Base-by-base conservation (phyloP, 306 rosid genomes). In the Vigna angularis region DNA sequence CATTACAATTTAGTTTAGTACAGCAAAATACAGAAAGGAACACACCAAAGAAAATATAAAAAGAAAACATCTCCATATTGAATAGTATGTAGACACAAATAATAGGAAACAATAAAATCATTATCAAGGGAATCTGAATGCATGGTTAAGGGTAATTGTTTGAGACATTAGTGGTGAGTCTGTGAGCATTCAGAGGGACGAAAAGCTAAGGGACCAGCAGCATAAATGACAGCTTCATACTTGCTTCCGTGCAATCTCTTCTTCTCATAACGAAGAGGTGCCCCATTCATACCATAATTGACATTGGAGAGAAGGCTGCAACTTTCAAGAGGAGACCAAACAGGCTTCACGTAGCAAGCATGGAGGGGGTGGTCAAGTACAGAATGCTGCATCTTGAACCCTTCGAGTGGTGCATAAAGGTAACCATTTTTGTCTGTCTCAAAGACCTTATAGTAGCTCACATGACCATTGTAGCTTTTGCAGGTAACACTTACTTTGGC, bases 191-290 rank as follows among this genome's bases (percentile, higher is more conserved):
- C 72, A 40, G 72, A 76, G 34, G 99, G 94, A 66, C 87, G 94
- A 81, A 95, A 95, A 75, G 97, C 97, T 86, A 95, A 80, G 28
- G 98, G 98, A 0, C 99, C 97, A 51, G 96, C 94, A 67, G 98
- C 85, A 77, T 87, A 93, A 10, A 95, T 48, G 3, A 91, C 91
- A 28, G 96, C 92, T 68, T 88, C 89, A 9, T 95, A 93, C 13
- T 77, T 77, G 70, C 83, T 87, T 49, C 93, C 93, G 30, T 3
- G 57, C 45, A 91, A 51, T 24, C 75, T 86, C 90, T 95, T 93
- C 57, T 78, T 83, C 78, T 90, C 96, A 22, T 62, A 95, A 2
- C 94, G 93, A 74, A 95, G 97, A 0, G 90, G 77, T 3, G 94
- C 85, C 0, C 98, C 98, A 74, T 85, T 77, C 22, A 93, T 90